phyloP scores from a whole-genome alignment of 148 eudicot genomes.

The Vaccinium vitisidaea region DNA sequence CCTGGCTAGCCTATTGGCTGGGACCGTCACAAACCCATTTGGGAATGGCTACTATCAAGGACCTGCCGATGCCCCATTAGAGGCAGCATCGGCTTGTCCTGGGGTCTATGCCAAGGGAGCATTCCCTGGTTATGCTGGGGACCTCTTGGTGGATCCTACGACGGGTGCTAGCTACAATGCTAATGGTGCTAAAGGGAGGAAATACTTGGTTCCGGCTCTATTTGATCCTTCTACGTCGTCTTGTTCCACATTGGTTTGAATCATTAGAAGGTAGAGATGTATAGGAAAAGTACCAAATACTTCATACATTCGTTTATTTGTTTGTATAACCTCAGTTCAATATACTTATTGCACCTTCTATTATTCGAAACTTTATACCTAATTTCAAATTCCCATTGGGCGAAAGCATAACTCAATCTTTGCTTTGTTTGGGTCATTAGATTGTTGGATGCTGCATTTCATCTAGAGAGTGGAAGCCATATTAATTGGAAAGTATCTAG shows the following conservation, averaged over 20 bases:
- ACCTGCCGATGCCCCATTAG: constrained; percentile 15
- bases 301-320: background rate
- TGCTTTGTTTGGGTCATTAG: background rate
- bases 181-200: constrained; percentile 20
- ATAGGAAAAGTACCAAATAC: background rate
- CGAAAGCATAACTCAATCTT: background rate
- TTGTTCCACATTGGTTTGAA: background rate
- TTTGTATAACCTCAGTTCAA: background rate
- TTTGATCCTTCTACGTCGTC: constrained; percentile 2
- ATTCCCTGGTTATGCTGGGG: constrained; percentile 24
- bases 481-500: too few species aligned
- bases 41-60: constrained; percentile 26
- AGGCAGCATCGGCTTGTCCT: constrained; percentile 27
- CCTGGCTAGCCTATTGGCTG: constrained; percentile 21
- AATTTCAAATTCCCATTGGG: background rate
- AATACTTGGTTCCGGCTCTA: too few species aligned
- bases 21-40: constrained; percentile 11
- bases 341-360: background rate
- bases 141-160: constrained; percentile 22
- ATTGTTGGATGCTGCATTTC: too few species aligned
- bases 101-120: constrained; percentile 19
- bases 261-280: background rate
- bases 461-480: too few species aligned
- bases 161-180: constrained; percentile 31
- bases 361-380: background rate